Evolutionary conservation across 2,329 filamentous ascomycete genomes (phyloP), one percentile per base, ranked within the genome.

Genomic region (Alternaria gaisen): DNA sequence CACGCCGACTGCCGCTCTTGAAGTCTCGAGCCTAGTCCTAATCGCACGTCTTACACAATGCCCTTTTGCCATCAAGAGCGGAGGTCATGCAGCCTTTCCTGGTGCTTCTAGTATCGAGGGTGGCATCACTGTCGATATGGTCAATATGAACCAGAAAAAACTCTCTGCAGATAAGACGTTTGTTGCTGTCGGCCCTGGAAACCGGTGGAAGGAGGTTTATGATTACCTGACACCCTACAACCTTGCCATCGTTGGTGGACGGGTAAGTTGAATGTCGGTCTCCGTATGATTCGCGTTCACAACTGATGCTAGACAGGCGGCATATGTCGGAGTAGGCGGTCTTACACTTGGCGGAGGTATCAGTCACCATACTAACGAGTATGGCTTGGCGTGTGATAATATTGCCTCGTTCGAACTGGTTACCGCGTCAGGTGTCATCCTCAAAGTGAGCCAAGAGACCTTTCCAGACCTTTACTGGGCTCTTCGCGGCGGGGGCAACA

Each of bases 71-170:
- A 74, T 82, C 9, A 81, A 80, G 53, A 77, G 79, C 43, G 81
- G 81, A 36, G 82, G 82, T 3, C 82, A 84, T 61, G 75, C 76
- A 22, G 67, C 74, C 3, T 76, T 77, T 60, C 68, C 74, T 0
- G 80, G 81, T 18, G 74, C 77, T 11, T 80, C 80, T 14, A 82
- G 78, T 55, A 80, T 82, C 18, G 67, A 76, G 1, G 69, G 71
- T 36, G 82, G 82, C 2, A 78, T 84, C 14, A 82, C 80, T 1
- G 73, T 83, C 47, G 79, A 80, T 52, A 70, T 83, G 34, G 71
- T 72, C 20, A 64, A 67, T 10, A 54, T 80, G 46, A 74, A 72
- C 32, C 52, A 66, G 5, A 69, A 79, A 11, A 50, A 53, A 0
- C 58, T 78, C 22, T 67, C 70, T 2, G 30, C 59, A 10, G 70